Evolutionary conservation across 352 stramenopile genomes (phyloP).

Genomic region (Phytophthora hibernalis): DNA sequence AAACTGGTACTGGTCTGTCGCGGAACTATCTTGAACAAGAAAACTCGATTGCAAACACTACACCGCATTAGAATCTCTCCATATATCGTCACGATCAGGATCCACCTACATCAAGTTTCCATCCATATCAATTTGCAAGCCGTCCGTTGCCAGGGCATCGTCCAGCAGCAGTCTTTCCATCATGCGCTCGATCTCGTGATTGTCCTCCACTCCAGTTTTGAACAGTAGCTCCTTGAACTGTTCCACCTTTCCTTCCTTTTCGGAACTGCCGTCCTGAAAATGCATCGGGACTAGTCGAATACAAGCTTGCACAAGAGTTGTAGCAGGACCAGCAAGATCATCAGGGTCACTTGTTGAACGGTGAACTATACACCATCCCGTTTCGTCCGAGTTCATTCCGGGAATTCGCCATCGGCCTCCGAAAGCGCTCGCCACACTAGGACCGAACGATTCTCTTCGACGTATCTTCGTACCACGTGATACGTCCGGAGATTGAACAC

Average conservation of each 20-base stretch:
- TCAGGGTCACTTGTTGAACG: background rate
- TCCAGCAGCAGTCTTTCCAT: conserved; percentile 35
- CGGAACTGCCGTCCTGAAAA: conserved; percentile 16
- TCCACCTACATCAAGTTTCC: conserved; percentile 12
- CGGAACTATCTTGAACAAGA: too few relatives aligned
- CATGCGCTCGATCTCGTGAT: conserved; percentile 23
- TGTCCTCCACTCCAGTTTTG: conserved; percentile 33
- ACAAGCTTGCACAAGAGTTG: conserved; percentile 23
- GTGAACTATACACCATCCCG: conserved; percentile 45
- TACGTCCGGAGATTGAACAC: conserved; percentile 18
- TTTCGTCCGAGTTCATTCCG: conserved; percentile 59
- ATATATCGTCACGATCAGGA: background rate
- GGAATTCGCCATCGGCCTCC: conserved; percentile 40
- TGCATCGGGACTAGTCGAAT: conserved; percentile 25
- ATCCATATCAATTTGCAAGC: conserved; percentile 14
- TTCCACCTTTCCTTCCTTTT: conserved; percentile 16
- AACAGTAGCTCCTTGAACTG: conserved; percentile 35
- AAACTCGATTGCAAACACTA: too few relatives aligned
- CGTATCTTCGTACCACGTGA: conserved; percentile 37
- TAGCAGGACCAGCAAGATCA: background rate
- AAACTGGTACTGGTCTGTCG: too few relatives aligned
- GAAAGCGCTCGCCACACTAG: conserved; percentile 54
- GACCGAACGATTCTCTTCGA: conserved; percentile 50
- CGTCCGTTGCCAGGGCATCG: conserved; percentile 28
- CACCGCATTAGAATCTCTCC: background rate